Evolutionary conservation across 192 early-diverging fungal genomes (phyloP).

Genomic region (Pecoramyces ruminantium): DNA sequence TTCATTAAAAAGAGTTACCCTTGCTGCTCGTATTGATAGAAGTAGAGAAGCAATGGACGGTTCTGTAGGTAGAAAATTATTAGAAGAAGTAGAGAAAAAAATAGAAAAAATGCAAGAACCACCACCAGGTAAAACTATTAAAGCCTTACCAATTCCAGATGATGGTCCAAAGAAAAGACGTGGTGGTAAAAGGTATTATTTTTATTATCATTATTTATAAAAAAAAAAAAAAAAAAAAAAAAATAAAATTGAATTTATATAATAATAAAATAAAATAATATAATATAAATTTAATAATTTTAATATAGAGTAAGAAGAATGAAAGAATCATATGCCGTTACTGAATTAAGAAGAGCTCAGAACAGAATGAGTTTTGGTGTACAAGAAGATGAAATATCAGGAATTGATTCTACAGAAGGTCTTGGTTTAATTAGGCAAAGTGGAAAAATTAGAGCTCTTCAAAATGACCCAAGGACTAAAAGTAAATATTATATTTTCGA

Average conservation of each 20-base stretch:
- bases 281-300: not conserved
- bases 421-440: slow-evolving; percentile 69
- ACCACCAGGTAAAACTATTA: slow-evolving; percentile 64
- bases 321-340: slow-evolving; percentile 65
- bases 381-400: slow-evolving; percentile 74
- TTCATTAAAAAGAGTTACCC: slow-evolving; percentile 16
- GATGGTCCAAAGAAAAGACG: slow-evolving; percentile 79
- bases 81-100: slow-evolving; percentile 70
- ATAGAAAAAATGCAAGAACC: slow-evolving; percentile 73
- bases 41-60: slow-evolving; percentile 54
- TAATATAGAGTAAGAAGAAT: slow-evolving; percentile 46
- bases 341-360: slow-evolving; percentile 75
- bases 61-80: slow-evolving; percentile 43
- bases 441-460: slow-evolving; percentile 59
- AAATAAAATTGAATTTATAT: too few species aligned
- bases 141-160: slow-evolving; percentile 80
- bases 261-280: too few species aligned
- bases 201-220: not conserved
- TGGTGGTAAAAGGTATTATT: slow-evolving; percentile 56
- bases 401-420: slow-evolving; percentile 70
- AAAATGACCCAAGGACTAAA: slow-evolving; percentile 50
- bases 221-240: too few species aligned
- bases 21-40: slow-evolving; percentile 79
- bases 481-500: slow-evolving; percentile 30
- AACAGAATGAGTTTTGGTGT: slow-evolving; percentile 86